phyloP scores from a whole-genome alignment of 768 basidiomycete genomes.

The Hygrophorus pudorinus region DNA sequence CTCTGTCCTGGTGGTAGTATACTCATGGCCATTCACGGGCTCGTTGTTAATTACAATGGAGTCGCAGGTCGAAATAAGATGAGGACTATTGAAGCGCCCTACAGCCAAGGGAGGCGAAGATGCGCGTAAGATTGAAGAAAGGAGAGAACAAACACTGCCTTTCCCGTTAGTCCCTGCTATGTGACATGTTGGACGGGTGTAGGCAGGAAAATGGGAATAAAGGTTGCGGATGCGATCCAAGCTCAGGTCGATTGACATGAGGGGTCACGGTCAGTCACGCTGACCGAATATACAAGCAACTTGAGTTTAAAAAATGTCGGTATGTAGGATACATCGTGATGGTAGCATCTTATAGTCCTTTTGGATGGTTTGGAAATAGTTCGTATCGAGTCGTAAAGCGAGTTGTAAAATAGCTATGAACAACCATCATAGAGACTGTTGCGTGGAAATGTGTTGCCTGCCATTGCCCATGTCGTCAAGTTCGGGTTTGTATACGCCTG shows the following conservation, averaged over 20 bases:
- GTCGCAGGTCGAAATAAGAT: slow-evolving; percentile 71
- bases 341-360: neutral
- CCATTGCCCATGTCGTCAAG: slow-evolving; percentile 75
- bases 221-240: slow-evolving; percentile 49
- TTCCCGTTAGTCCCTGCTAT: slow-evolving; percentile 97
- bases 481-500: slow-evolving; percentile 70
- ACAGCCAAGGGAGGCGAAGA: slow-evolving; percentile 47
- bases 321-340: neutral
- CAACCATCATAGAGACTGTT: slow-evolving; percentile 44
- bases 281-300: no score
- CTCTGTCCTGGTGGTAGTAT: slow-evolving; percentile 30
- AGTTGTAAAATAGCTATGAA: slow-evolving; percentile 12
- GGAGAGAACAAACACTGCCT: slow-evolving; percentile 79
- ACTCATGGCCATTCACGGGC: slow-evolving; percentile 40
- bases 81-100: slow-evolving; percentile 90
- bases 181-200: slow-evolving; percentile 77
- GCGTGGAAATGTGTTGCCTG: slow-evolving; percentile 65
- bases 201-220: slow-evolving; percentile 43
- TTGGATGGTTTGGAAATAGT: neutral
- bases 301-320: neutral
- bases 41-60: slow-evolving; percentile 58
- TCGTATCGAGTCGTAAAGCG: neutral
- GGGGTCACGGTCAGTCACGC: neutral
- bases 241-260: slow-evolving; percentile 44
- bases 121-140: slow-evolving; percentile 63